Percentiles rank a stretch among this genome's conserved stretches.
phyloP scores from a whole-genome alignment of 257 asterid species.

The Solanum pimpinellifolium region DNA sequence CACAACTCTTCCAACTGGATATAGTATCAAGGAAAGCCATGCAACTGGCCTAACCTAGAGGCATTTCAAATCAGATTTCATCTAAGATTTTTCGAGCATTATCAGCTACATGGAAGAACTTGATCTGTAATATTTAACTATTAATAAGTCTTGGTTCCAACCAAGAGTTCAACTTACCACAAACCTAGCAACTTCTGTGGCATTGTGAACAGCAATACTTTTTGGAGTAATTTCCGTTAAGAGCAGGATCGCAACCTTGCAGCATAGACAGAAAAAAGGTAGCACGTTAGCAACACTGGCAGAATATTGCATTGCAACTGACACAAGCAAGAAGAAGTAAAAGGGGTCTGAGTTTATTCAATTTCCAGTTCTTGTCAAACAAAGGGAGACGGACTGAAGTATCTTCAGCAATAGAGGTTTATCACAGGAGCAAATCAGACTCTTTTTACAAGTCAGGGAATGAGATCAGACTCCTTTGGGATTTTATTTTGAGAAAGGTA shows the following conservation, averaged over 20 bases:
- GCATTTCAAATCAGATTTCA: constrained; percentile 19
- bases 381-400: background rate
- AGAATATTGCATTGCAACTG: background rate
- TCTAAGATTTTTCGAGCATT: constrained; percentile 6
- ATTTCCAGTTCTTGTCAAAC: background rate
- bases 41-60: constrained; percentile 99
- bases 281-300: background rate
- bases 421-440: background rate
- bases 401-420: background rate
- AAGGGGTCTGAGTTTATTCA: background rate
- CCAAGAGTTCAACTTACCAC: constrained; percentile 66
- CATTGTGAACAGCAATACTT: constrained; percentile 98
- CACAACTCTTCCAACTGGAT: constrained; percentile 97
- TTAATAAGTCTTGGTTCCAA: background rate
- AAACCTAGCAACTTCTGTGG: constrained; percentile 88
- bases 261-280: constrained; percentile 2
- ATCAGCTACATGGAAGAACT: background rate
- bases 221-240: constrained; percentile 99
- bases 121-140: background rate
- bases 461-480: background rate
- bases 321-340: background rate
- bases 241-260: constrained; percentile 85
- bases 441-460: background rate
- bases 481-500: background rate
- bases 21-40: constrained; percentile 85